These are phyloP conservation scores for Miscanthus sacchariflorus DNA, from an alignment of 202 grass and related monocot species.

Conservation along the genomic window DNA sequence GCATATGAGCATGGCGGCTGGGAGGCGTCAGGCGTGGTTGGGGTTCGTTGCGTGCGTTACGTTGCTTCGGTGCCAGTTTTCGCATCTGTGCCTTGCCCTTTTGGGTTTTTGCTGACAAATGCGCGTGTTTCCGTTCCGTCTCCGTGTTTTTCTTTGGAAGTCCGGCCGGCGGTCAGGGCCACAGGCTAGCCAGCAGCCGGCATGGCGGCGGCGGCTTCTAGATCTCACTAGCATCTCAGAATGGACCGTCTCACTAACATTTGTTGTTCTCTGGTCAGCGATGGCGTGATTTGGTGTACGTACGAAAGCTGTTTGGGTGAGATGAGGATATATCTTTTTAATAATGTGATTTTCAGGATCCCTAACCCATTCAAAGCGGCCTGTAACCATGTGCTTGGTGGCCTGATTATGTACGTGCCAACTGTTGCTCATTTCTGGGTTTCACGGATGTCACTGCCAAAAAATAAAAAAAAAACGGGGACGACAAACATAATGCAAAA, in stretches of 20 bases:
- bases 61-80: constrained; percentile 10
- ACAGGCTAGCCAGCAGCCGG: neutral
- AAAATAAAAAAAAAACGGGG: too few relatives aligned
- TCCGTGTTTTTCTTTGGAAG: neutral
- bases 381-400: too few relatives aligned
- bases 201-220: constrained; percentile 16
- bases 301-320: neutral
- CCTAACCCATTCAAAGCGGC: too few relatives aligned
- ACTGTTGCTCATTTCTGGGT: too few relatives aligned
- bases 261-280: neutral
- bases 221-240: neutral
- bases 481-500: too few relatives aligned
- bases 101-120: neutral
- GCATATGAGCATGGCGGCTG: neutral
- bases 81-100: neutral
- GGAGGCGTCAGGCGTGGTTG: neutral
- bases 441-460: too few relatives aligned
- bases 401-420: too few relatives aligned
- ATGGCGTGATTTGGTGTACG: neutral
- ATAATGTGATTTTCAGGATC: too few relatives aligned
- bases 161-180: neutral
- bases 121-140: neutral
- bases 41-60: neutral
- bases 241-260: neutral
- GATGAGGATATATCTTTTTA: too few relatives aligned